Percentiles rank a stretch among this genome's conserved stretches.
phyloP scores from a whole-genome alignment of 108 stramenopile species.

The Fistulifera solaris region DNA sequence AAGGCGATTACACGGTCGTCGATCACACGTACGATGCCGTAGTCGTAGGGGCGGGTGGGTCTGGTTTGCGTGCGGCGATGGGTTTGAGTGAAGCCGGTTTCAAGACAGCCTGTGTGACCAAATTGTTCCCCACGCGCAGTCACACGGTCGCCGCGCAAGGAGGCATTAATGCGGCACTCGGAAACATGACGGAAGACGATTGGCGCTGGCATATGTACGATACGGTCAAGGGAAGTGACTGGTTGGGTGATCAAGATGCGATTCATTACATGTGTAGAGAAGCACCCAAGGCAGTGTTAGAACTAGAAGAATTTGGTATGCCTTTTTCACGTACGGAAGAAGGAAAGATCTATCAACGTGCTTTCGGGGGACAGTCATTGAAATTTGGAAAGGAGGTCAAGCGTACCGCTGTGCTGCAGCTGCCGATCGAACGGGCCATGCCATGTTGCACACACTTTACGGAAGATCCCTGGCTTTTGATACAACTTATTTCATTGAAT shows the following conservation, averaged over 20 bases:
- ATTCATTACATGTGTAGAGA: conserved; percentile 99
- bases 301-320: conserved; percentile 93
- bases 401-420: conserved; percentile 95
- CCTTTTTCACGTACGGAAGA: conserved; percentile 95
- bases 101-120: conserved; percentile 99
- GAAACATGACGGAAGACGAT: conserved; percentile 94
- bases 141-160: conserved; percentile 99
- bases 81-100: conserved; percentile 96
- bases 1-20: conserved; percentile 82
- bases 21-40: conserved; percentile 98
- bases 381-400: conserved; percentile 97
- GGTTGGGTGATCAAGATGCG: conserved; percentile 99
- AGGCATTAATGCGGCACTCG: conserved; percentile 99
- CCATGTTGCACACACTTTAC: conserved; percentile 99
- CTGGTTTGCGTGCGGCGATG: conserved; percentile 98
- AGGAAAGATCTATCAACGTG: conserved; percentile 99
- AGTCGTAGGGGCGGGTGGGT: conserved; percentile 98
- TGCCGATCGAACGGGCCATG: conserved; percentile 99
- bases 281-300: conserved; percentile 93
- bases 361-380: conserved; percentile 96
- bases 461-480: conserved; percentile 98
- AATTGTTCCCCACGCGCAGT: conserved; percentile 97
- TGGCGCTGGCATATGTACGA: conserved; percentile 99
- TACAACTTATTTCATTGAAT: conserved; percentile 99
- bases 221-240: conserved; percentile 98